Evolutionary conservation across 106 monocot genomes (phyloP), one percentile per base, ranked within the genome.

Genomic region (Dioscorea alata): DNA sequence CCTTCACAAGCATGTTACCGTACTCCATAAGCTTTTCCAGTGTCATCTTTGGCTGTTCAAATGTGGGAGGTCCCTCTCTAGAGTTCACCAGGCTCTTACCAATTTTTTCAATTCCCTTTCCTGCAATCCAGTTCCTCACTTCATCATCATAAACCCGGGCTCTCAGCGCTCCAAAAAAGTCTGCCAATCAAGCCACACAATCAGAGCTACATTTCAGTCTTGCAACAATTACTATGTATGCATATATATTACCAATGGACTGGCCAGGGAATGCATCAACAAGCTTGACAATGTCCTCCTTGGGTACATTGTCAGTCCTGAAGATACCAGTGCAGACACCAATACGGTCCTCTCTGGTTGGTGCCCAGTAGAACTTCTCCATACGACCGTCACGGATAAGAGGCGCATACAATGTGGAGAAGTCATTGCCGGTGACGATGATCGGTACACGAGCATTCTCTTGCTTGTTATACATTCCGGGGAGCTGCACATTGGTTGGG

Each of bases 341-440:
- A 49, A 91, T 77, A 2, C 91, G 75, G 79, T 91, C 94, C 64
- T 91, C 92, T 12, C 92, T 83, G 33, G 97, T 97, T 2, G 97
- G 97, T 4, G 97, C 92, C 97, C 97, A 97, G 85, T 97, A 97
- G 83, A 92, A 97, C 71, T 97, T 97, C 83, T 97, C 97, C 97
- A 97, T 97, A 64, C 97, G 92, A 0, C 97, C 97, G 31, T 92
- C 97, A 73, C 92, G 92, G 32, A 97, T 97, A 59, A 97, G 84
- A 2, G 97, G 97, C 15, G 97, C 97, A 51, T 97, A 97, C 64
- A 97, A 73, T 9, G 97, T 97, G 48, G 97, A 97, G 88, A 97
- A 97, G 74, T 97, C 97, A 51, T 97, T 92, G 7, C 97, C 97
- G 7, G 97, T 97, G 65, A 92, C 92, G 15, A 97, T 83, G 75